Percentiles rank a stretch among this genome's conserved stretches.
Conservation (phyloP, 139 green algal species). For the Closterium sp. region DNA sequence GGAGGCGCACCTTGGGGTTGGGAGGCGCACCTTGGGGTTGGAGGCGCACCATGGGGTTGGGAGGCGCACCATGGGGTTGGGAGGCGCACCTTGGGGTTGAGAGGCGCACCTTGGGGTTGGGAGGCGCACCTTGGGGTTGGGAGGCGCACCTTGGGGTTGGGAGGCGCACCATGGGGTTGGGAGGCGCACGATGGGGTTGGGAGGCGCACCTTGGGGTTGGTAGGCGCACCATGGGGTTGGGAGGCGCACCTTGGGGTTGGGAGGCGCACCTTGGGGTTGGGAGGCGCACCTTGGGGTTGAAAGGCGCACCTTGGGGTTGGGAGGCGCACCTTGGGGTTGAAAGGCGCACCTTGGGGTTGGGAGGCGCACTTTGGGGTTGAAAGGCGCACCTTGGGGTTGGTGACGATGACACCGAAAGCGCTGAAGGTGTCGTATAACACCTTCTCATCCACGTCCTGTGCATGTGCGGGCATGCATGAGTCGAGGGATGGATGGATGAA, state of each 20-base stretch:
- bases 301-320: too few species aligned
- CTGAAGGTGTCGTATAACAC: slow-evolving; percentile 98
- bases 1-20: not conserved
- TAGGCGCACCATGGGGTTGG: not conserved
- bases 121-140: not conserved
- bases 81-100: too few species aligned
- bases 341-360: too few species aligned
- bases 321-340: too few species aligned
- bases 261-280: not conserved
- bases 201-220: not conserved
- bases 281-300: not conserved
- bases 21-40: slow-evolving; percentile 73
- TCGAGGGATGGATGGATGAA: not conserved
- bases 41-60: too few species aligned
- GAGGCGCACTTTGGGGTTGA: not conserved
- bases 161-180: not conserved
- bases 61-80: too few species aligned
- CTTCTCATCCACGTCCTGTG: slow-evolving; percentile 95
- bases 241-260: not conserved
- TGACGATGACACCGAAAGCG: slow-evolving; percentile 92
- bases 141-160: slow-evolving; percentile 74
- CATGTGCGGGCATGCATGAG: not conserved
- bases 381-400: slow-evolving; percentile 73
- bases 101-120: too few species aligned
- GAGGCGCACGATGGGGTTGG: not conserved